A percentile compares a stretch with the other conserved stretches of the same genome.
phyloP scores from a whole-genome alignment of 73 alveolate species.

The Paramecium octaurelia region DNA sequence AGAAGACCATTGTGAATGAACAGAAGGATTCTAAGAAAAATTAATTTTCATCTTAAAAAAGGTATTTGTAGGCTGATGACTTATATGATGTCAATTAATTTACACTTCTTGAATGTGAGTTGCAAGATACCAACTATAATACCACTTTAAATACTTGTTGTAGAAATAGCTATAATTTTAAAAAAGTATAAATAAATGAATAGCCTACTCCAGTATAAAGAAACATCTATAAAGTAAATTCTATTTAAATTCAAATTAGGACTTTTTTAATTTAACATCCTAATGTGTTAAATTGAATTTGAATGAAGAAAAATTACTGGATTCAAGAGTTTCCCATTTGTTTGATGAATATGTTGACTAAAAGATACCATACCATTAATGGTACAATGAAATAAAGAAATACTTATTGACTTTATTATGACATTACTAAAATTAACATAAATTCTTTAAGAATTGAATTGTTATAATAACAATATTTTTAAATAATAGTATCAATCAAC shows the following conservation, averaged over 20 bases:
- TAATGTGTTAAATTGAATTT: slow-evolving; percentile 32
- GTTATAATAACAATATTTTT: background rate
- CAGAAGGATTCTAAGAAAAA: background rate
- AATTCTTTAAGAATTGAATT: background rate
- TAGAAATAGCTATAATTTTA: background rate
- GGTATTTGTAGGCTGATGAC: background rate
- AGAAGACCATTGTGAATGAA: background rate
- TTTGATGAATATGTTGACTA: background rate
- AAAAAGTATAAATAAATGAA: background rate
- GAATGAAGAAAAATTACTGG: background rate
- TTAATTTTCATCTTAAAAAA: background rate
- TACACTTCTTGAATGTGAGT: background rate
- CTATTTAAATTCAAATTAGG: background rate
- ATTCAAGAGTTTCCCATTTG: background rate
- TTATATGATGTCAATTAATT: background rate
- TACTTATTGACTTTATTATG: background rate
- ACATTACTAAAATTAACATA: background rate
- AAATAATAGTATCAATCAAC: background rate
- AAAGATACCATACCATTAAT: slow-evolving; percentile 17
- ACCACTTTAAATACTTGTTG: background rate
- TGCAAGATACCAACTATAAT: background rate
- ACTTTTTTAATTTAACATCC: background rate
- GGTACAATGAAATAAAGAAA: slow-evolving; percentile 12
- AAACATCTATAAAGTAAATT: background rate
- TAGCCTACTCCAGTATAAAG: background rate